Base-by-base conservation (phyloP, 2,329 filamentous ascomycete genomes). In the Pochonia chlamydosporia region DNA sequence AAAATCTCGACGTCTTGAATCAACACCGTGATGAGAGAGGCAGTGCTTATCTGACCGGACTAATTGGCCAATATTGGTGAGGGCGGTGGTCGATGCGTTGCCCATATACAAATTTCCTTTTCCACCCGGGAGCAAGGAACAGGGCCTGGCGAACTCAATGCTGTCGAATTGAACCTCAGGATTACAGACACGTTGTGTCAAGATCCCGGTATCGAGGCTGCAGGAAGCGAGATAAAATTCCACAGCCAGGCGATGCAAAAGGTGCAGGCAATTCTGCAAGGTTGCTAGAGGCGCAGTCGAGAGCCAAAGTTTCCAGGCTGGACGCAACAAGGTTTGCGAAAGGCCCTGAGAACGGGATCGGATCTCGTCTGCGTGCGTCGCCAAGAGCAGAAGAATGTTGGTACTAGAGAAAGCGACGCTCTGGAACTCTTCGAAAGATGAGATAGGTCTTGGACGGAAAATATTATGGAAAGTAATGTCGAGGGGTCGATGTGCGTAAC, bases 221-320 rank as follows among this genome's bases (percentile, higher is more conserved):
- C 21, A 30, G 31, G 30, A 44, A 42, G 42, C 37, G 28, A 40
- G 21, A 36, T 36, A 30, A 25, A n/a, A n/a, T n/a, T n/a, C n/a
- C n/a, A n/a, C n/a, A n/a, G n/a, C n/a, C n/a, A n/a, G n/a, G n/a
- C n/a, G n/a, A 30, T 30, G 14, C 24, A n/a, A 26, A 24, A 16
- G 40, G n/a, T 30, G n/a, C 20, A 35, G 14, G 13, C 3, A 10
- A 26, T 20, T 28, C 25, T 24, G 24, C 26, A 30, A 30, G 13
- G n/a, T n/a, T n/a, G n/a, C n/a, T n/a, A n/a, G n/a, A n/a, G n/a
- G n/a, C n/a, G n/a, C n/a, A n/a, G n/a, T n/a, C n/a, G n/a, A n/a
- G n/a, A n/a, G n/a, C n/a, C n/a, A n/a, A n/a, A n/a, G n/a, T n/a
- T n/a, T n/a, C n/a, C n/a, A n/a, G n/a, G n/a, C n/a, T 35, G 14